Evolutionary conservation across 2,329 filamentous ascomycete genomes (phyloP).

Genomic region (Podosphaera leucotricha): DNA sequence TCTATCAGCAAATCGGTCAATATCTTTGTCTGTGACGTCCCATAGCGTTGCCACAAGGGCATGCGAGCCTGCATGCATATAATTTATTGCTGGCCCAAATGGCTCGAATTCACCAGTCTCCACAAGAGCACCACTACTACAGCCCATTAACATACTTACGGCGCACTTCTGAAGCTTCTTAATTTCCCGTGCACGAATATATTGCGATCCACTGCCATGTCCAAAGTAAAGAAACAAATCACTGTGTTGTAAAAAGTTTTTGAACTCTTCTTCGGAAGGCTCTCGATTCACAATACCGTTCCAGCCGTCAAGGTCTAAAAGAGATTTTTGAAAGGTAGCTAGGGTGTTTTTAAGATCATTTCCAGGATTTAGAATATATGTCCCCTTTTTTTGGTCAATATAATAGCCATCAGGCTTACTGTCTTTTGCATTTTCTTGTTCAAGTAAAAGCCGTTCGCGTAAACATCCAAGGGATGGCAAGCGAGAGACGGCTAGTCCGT

Average conservation of each 20-base stretch:
- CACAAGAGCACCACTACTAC: slow-evolving; percentile 59
- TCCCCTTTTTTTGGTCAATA: slow-evolving; percentile 30
- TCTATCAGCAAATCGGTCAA: slow-evolving; percentile 68
- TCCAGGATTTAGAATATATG: slow-evolving; percentile 76
- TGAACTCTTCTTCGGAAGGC: slow-evolving; percentile 61
- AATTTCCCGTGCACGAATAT: slow-evolving; percentile 67
- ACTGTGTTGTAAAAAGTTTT: slow-evolving; percentile 35
- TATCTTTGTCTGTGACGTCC: slow-evolving; percentile 96
- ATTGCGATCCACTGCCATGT: slow-evolving; percentile 85
- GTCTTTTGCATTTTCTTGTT: slow-evolving; percentile 4
- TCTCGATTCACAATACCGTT: slow-evolving; percentile 39
- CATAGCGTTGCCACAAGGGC: slow-evolving; percentile 82
- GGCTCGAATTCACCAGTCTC: slow-evolving; percentile 75
- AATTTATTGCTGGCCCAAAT: slow-evolving; percentile 76
- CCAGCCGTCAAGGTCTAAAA: slow-evolving; percentile 47
- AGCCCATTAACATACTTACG: slow-evolving; percentile 78
- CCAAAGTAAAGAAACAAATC: slow-evolving; percentile 83
- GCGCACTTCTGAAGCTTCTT: slow-evolving; percentile 57
- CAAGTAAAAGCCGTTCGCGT: slow-evolving; percentile 40
- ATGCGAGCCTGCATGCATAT: slow-evolving; percentile 68
- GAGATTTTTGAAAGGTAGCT: slow-evolving; percentile 41
- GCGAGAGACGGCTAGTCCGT: slow-evolving; percentile 56
- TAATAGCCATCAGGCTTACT: slow-evolving; percentile 24
- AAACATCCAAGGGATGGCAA: slow-evolving; percentile 72
- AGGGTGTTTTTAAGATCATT: slow-evolving; percentile 66